Evolutionary conservation across 345 rosid species (phyloP), one percentile per base, ranked within the genome.

Genomic region (Hibiscus tridactylites): DNA sequence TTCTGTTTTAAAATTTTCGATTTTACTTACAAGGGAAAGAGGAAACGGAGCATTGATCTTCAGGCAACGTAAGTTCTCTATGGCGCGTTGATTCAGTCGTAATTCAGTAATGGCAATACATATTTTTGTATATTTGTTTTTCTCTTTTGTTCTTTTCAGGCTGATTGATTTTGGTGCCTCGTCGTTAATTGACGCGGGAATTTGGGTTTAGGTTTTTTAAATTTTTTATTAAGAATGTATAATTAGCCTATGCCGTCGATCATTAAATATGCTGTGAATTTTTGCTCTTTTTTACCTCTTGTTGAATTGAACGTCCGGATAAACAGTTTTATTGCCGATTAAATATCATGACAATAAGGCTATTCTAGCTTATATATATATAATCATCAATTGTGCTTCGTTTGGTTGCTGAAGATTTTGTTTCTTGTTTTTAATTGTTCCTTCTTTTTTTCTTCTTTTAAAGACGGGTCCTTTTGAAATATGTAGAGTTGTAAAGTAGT

Each of bases 171-270:
- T 47, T 35, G 35, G 49, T 76, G 17, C 28, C 68, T 73, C 49
- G 10, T 59, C 49, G 33, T 37, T 72, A 46, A 12, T 76, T 74
- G 64, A 46, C 72, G 73, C 56, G 61, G 68, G 65, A 56, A 74
- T 65, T 71, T 39, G 31, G 42, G 8, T 37, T 37, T 35, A 35
- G 9, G 42, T 6, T 37, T 37, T 37, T 37, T 37, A 7, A 37
- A 37, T 1, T 37, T 37, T 37, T 37, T 37, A 37, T 37, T 37
- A 37, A 37, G 42, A 37, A 37, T 37, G 42, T 37, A 37, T 37
- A 6, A 24, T 24, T 46, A 11, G 47, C 39, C 52, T 13, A 8
- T 72, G 68, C 71, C 78, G 78, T 76, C 56, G 37, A 52, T 61
- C 73, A 37, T 65, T 44, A 74, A 74, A 61, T 31, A 28, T 13